Conservation (phyloP, 371 early-diverging fungal genomes). For the Apophysomyces variabilis region DNA sequence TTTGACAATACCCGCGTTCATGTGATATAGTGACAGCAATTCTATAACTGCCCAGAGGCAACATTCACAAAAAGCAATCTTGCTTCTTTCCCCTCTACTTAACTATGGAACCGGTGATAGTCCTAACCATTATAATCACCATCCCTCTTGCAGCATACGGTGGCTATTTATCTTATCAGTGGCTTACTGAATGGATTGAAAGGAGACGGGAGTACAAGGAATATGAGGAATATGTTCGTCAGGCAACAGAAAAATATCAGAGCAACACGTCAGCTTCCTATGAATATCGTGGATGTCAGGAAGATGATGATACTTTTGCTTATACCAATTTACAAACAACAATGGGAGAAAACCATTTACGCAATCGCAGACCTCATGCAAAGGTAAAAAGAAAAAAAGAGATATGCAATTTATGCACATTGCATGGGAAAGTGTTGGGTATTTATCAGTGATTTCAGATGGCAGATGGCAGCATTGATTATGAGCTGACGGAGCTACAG, state of each 20-base stretch:
- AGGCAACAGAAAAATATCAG: constrained; percentile 28
- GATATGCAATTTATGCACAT: neutral
- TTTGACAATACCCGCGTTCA: constrained; percentile 1
- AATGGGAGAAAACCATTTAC: neutral
- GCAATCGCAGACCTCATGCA: neutral
- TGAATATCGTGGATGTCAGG: constrained; percentile 12
- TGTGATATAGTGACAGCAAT: constrained; percentile 4
- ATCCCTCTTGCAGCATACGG: constrained; percentile 26
- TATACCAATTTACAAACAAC: neutral
- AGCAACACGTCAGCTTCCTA: neutral
- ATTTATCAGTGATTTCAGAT: neutral
- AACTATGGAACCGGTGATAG: constrained; percentile 32
- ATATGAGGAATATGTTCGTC: constrained; percentile 39
- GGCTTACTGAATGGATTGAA: constrained; percentile 29
- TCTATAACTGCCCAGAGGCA: neutral
- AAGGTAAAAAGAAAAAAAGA: neutral
- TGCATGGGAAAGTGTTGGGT: neutral
- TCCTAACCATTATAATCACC: constrained; percentile 26
- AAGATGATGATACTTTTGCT: constrained; percentile 31
- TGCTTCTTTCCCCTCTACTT: neutral
- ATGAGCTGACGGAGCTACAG: constrained; percentile 33
- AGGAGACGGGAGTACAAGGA: constrained; percentile 31
- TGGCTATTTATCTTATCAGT: constrained; percentile 33
- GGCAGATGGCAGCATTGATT: constrained; percentile 2
- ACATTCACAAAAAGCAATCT: neutral